Evolutionary conservation across 1,139 yeast genomes (phyloP), one percentile per base, ranked within the genome.

Genomic region (Groenewaldozyma sp.): DNA sequence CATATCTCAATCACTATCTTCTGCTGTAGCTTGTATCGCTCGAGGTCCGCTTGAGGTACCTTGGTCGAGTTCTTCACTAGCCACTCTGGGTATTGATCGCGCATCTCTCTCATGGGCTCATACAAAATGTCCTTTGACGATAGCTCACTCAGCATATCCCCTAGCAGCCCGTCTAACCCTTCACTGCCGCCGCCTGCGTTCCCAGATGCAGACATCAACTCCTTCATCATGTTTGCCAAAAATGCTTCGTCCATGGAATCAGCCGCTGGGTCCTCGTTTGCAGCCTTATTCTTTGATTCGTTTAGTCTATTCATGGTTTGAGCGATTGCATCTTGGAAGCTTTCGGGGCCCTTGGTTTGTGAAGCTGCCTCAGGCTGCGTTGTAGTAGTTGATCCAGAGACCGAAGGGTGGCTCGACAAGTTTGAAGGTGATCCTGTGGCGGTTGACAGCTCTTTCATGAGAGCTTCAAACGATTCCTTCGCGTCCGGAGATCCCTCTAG

Each of bases 81-180:
- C 71, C 78, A 82, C 14, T 60, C 72, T 2, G 84, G 83, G 45
- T 56, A 67, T 46, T 83, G 84, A 17, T 68, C 64, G 47, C 80
- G 76, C 59, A 88, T 70, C 45, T 86, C 95, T 54, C 79, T 82
- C 63, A 91, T 73, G 2, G 97, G 95, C 50, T 82, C 94, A 56
- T 84, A 88, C 36, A 91, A 68, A 24, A 88, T 84, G 43, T 81
- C 93, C 58, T 86, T 88, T 5, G 94, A 78, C 16, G 93, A 76
- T 59, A 91, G 71, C 58, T 86, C 93, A 45, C 79, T 81, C 54
- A 91, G 70, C 79, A 88, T 79, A 39, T 82, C 87, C 21, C 74
- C 73, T 47, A 88, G 68, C 34, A 88, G 67, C 46, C 77, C 76
- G 39, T 82, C 72, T 49, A 72, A 70, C 5, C 60, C 67, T n/a